Evolutionary conservation across 306 rosid genomes (phyloP).

Genomic region (Cucumis sativus): DNA sequence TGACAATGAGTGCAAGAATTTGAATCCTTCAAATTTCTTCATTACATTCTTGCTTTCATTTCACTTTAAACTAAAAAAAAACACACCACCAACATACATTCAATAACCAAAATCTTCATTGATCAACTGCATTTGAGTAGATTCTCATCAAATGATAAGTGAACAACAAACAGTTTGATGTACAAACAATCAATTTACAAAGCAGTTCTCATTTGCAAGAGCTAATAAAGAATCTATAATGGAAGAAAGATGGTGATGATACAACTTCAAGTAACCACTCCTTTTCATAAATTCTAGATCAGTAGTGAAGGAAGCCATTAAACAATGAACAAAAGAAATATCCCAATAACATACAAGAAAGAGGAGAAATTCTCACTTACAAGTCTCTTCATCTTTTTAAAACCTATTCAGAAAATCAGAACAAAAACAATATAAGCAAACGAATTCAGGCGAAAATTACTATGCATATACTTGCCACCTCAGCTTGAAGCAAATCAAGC

Average conservation of each 20-base stretch:
- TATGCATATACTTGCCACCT: constrained; percentile 36
- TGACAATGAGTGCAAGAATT: background rate
- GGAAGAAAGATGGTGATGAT: constrained; percentile 10
- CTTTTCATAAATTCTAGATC: constrained; percentile 15
- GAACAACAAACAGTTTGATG: background rate
- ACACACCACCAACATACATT: background rate
- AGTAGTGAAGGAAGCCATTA: constrained; percentile 6
- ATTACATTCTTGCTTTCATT: constrained; percentile 3
- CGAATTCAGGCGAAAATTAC: constrained; percentile 34
- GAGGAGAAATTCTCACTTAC: constrained; percentile 24
- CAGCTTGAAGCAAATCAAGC: constrained; percentile 12
- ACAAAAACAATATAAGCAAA: constrained; percentile 38
- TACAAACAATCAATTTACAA: constrained; percentile 6
- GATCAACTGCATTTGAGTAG: no score
- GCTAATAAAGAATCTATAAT: constrained; percentile 7
- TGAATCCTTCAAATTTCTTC: background rate
- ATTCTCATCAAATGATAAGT: background rate
- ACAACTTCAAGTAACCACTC: constrained; percentile 18
- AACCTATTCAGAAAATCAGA: constrained; percentile 43
- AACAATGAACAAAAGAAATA: constrained; percentile 7
- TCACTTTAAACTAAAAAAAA: background rate
- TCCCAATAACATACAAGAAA: constrained; percentile 22
- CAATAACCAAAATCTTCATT: background rate
- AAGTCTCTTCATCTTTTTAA: constrained; percentile 36
- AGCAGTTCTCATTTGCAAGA: background rate